Base-by-base conservation (phyloP, 257 asterid species). In the Plantago major region DNA sequence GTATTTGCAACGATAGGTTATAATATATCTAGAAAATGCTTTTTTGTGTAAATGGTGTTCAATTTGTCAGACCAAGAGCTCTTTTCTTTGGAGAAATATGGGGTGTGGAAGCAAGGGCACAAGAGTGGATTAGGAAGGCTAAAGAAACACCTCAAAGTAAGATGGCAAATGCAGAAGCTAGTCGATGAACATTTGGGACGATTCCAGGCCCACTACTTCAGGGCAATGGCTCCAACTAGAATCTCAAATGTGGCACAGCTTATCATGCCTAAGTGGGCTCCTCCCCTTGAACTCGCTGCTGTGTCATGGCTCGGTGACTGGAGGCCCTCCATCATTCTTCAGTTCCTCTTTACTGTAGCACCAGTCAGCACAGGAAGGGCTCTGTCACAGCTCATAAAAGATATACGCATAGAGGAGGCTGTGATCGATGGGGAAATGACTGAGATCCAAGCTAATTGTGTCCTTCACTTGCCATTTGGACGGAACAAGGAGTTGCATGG, bases 401-500 rank as follows among this genome's bases (percentile, higher is more conserved):
- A 89, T 45, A 48, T 84, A 9, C 84, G 91, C 0, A 83, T 77
- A n/a, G 99, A 92, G 54, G 99, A 92, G 73, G 85, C 90, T 3
- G 95, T 92, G 42, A 92, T 92, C 28, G 91, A 89, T 46, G 96
- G 83, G 60, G 96, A 92, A 63, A 84, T 89, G 90, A 67, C 86
- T 2, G 99, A 92, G 75, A 75, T 87, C 64, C 96, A 92, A 64
- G 74, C 99, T 9, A 86, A 75, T 42, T 89, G 95, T 50, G 79
- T 87, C 16, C 84, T 89, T 14, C 74, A 83, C 61, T 75, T 92
- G 6, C 96, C 96, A 0, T 92, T 87, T 60, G 83, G 87, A 49
- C 82, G 73, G 22, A 72, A 58, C 7, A 40, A 47, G 43, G 68
- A 68, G 7, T 40, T 46, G 2, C 42, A 19, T 33, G 70, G 55